Evolutionary conservation across 2,329 filamentous ascomycete species (phyloP).

Genomic region (Verticillium zaregamsianum): DNA sequence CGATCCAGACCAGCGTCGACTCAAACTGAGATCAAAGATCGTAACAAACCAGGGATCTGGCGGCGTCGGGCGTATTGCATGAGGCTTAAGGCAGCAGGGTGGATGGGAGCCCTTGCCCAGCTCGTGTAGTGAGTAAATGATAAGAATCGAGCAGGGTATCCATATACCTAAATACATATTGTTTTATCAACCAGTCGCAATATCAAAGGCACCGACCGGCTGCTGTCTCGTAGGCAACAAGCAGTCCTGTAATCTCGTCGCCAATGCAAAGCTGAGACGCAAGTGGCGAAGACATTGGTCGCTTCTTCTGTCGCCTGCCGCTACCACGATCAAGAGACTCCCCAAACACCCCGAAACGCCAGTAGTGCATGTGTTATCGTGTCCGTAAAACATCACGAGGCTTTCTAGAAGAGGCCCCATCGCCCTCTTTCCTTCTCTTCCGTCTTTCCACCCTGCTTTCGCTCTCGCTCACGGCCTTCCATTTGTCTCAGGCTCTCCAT

Average conservation of each 20-base stretch:
- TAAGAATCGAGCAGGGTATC: constrained; percentile 1
- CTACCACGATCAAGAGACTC: not conserved
- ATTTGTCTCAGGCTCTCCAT: constrained; percentile 87
- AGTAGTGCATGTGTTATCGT: not conserved
- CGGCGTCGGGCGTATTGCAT: not conserved
- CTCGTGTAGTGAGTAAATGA: not conserved
- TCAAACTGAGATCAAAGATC: constrained; percentile 8
- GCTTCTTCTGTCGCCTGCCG: too few relatives aligned
- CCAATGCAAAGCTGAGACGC: not conserved
- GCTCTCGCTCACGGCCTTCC: constrained; percentile 67
- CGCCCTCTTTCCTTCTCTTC: constrained; percentile 40
- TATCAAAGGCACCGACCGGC: not conserved
- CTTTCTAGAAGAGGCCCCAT: constrained; percentile 43
- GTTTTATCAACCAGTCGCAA: not conserved
- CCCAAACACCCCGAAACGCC: not conserved
- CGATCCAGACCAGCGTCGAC: constrained; percentile 65
- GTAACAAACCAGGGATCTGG: not conserved
- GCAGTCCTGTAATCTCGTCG: not conserved
- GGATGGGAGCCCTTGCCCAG: not conserved
- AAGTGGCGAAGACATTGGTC: too few relatives aligned
- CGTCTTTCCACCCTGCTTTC: constrained; percentile 27
- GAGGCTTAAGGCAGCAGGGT: not conserved
- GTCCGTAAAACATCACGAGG: not conserved
- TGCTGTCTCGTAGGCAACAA: not conserved
- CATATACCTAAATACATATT: not conserved